These are phyloP conservation scores for Amphirosellinia nigrospora DNA, from an alignment of 495 filamentous ascomycete species.

Conservation along the genomic window DNA sequence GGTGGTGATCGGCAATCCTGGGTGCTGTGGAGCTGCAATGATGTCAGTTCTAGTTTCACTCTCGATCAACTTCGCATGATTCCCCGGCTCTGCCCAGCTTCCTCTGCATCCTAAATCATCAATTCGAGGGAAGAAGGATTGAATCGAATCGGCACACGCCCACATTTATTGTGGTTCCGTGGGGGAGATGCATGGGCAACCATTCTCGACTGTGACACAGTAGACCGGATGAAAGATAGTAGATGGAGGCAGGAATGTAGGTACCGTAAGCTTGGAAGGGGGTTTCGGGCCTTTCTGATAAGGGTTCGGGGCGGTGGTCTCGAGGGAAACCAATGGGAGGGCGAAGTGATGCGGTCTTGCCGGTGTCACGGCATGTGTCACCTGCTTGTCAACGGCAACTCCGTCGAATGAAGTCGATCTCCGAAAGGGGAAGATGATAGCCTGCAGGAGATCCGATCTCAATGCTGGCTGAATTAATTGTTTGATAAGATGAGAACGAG, in stretches of 20 bases:
- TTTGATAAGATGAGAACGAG: background rate
- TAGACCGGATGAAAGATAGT: background rate
- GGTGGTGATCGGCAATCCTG: conserved; percentile 19
- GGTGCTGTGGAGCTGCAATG: conserved; percentile 28
- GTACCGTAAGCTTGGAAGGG: conserved; percentile 11
- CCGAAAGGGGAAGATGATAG: background rate
- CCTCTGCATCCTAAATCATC: conserved; percentile 2
- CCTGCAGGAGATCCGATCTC: background rate
- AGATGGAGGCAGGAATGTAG: conserved; percentile 20
- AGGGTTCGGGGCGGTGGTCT: conserved; percentile 10
- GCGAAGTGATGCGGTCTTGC: background rate
- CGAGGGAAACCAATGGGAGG: conserved; percentile 20
- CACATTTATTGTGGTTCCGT: background rate
- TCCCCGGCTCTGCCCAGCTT: conserved; percentile 8
- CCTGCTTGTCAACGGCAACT: conserved; percentile 21
- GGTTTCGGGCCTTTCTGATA: conserved; percentile 21
- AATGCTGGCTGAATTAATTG: background rate
- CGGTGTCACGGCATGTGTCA: conserved; percentile 26
- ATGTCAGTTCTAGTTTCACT: conserved; percentile 24
- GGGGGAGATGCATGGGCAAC: background rate
- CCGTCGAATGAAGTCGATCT: conserved; percentile 13
- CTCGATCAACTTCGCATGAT: conserved; percentile 10
- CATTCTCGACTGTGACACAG: background rate
- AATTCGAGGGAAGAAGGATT: conserved; percentile 8
- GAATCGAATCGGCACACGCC: background rate